A percentile compares a stretch with the other conserved stretches of the same genome.
Evolutionary conservation across 805 yeast genomes (phyloP).

Genomic region (Barnettozyma siamensis): DNA sequence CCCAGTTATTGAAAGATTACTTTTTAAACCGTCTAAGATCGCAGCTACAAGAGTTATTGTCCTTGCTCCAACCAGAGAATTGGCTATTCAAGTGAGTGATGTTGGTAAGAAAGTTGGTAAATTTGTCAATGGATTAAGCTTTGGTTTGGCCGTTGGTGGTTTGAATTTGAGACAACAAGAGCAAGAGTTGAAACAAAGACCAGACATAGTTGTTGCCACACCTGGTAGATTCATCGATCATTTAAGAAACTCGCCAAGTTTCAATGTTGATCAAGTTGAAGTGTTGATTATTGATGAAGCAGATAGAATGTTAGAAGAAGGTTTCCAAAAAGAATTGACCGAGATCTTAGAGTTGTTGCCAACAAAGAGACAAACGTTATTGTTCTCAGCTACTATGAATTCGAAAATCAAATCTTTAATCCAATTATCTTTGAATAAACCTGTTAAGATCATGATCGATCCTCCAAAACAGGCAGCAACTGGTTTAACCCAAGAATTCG

Average conservation of each 20-base stretch:
- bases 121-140: slow-evolving; percentile 68
- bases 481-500: slow-evolving; percentile 90
- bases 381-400: slow-evolving; percentile 98
- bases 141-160: slow-evolving; percentile 98
- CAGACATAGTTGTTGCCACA: slow-evolving; percentile 95
- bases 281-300: slow-evolving; percentile 95
- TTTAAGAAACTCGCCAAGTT: slow-evolving; percentile 89
- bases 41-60: slow-evolving; percentile 89
- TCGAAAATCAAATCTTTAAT: slow-evolving; percentile 84
- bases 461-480: slow-evolving; percentile 93
- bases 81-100: slow-evolving; percentile 93
- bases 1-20: slow-evolving; percentile 87
- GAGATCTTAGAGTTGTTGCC: slow-evolving; percentile 88
- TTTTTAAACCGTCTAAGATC: slow-evolving; percentile 80
- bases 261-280: slow-evolving; percentile 86
- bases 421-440: slow-evolving; percentile 80
- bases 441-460: slow-evolving; percentile 92
- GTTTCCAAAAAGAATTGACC: slow-evolving; percentile 90
- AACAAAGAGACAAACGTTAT: slow-evolving; percentile 83
- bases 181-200: slow-evolving; percentile 84
- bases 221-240: slow-evolving; percentile 99
- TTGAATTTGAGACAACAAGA: slow-evolving; percentile 92
- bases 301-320: slow-evolving; percentile 98
- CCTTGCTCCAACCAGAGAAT: slow-evolving; percentile 93
- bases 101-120: slow-evolving; percentile 84